Evolutionary conservation across 768 basidiomycete genomes (phyloP).

Genomic region (Imleria badia): DNA sequence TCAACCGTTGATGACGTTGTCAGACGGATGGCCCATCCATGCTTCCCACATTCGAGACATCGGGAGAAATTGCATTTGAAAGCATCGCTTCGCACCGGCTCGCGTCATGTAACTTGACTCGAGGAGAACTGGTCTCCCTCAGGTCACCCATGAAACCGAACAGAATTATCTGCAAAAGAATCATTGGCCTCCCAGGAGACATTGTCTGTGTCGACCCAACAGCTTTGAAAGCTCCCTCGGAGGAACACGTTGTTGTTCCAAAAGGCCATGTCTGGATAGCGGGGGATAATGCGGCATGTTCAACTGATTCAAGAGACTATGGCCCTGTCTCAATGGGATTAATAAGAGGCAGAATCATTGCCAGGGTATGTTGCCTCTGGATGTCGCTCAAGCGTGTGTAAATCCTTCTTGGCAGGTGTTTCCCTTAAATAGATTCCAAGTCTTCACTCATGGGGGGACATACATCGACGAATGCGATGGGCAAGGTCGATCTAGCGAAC

Average conservation of each 20-base stretch:
- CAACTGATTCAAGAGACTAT: slow-evolving; percentile 88
- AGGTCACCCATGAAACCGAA: slow-evolving; percentile 68
- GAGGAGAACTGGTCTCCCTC: slow-evolving; percentile 78
- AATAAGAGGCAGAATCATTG: slow-evolving; percentile 64
- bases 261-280: slow-evolving; percentile 86
- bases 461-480: slow-evolving; percentile 19
- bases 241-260: slow-evolving; percentile 77
- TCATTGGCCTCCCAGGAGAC: slow-evolving; percentile 90
- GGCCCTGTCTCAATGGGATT: slow-evolving; percentile 87
- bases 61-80: slow-evolving; percentile 65
- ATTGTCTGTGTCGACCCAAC: slow-evolving; percentile 86
- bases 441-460: slow-evolving; percentile 22
- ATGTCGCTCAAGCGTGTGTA: not conserved
- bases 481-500: not conserved
- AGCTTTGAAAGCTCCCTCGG: slow-evolving; percentile 57
- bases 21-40: slow-evolving; percentile 78
- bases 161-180: slow-evolving; percentile 79
- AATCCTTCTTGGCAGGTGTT: slow-evolving; percentile 26
- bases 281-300: slow-evolving; percentile 84
- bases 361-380: slow-evolving; percentile 48
- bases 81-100: slow-evolving; percentile 55
- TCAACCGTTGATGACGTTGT: not conserved
- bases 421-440: slow-evolving; percentile 29
- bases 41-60: slow-evolving; percentile 67
- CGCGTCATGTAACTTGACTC: slow-evolving; percentile 47